Evolutionary conservation across 2,329 filamentous ascomycete genomes (phyloP).

Genomic region (Exophiala bonariae): DNA sequence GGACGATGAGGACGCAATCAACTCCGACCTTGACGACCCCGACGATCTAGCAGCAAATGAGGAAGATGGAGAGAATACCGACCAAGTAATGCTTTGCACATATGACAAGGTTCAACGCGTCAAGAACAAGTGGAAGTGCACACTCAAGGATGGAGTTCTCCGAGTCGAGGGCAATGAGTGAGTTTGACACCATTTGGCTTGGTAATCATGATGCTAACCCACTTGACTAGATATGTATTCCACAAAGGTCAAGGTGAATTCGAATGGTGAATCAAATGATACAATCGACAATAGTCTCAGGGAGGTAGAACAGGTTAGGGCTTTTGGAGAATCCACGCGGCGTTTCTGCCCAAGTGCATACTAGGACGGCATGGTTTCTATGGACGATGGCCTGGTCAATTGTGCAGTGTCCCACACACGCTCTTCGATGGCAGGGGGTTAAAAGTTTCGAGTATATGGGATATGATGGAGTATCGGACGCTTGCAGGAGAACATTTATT

Average conservation of each 20-base stretch:
- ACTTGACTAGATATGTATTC: constrained; percentile 73
- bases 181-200: constrained; percentile 34
- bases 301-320: too few species aligned
- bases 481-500: too few species aligned
- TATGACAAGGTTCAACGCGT: constrained; percentile 99
- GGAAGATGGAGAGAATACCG: constrained; percentile 79
- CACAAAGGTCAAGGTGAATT: constrained; percentile 97
- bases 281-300: too few species aligned
- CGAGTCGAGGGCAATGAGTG: constrained; percentile 89
- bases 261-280: constrained; percentile 79
- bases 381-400: too few species aligned
- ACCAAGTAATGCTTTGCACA: constrained; percentile 96
- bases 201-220: constrained; percentile 23
- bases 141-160: constrained; percentile 92
- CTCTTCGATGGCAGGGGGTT: too few species aligned
- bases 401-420: too few species aligned
- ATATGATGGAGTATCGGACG: too few species aligned
- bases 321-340: too few species aligned
- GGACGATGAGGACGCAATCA: constrained; percentile 91
- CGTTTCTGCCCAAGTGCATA: too few species aligned
- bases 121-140: constrained; percentile 99
- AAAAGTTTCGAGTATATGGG: too few species aligned
- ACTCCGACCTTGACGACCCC: constrained; percentile 93
- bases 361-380: too few species aligned
- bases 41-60: constrained; percentile 88